Conservation (phyloP, 768 basidiomycete genomes). For the Psilocybe sp. region DNA sequence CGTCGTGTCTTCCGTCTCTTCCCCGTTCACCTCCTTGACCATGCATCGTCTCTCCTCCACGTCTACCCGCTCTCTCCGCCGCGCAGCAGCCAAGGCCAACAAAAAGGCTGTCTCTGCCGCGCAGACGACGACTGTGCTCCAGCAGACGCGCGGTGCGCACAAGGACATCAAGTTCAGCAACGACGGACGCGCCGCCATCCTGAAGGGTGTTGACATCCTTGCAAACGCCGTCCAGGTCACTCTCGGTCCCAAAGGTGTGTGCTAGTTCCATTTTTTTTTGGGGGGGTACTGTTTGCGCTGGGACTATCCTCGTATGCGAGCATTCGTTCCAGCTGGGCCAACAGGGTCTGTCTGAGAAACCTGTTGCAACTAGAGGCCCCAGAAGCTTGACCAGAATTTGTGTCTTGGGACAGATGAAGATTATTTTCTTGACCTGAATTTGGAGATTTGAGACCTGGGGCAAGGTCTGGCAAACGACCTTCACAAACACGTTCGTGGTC, state of each 20-base stretch:
- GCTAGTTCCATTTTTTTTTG: too few relatives aligned
- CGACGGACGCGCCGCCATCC: constrained; percentile 89
- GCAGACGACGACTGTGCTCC: constrained; percentile 32
- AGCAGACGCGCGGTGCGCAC: constrained; percentile 65
- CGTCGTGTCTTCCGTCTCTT: neutral
- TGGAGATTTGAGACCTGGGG: too few relatives aligned
- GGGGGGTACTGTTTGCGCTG: neutral
- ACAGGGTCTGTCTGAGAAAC: too few relatives aligned
- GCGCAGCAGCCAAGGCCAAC: constrained; percentile 53
- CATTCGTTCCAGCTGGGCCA: too few relatives aligned
- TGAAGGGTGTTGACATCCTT: constrained; percentile 94
- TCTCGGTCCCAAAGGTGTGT: constrained; percentile 88
- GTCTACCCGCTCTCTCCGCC: constrained; percentile 67
- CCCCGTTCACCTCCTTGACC: neutral
- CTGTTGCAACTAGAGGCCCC: too few relatives aligned
- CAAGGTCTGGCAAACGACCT: too few relatives aligned
- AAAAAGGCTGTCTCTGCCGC: constrained; percentile 49
- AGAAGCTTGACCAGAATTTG: too few relatives aligned
- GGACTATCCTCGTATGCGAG: too few relatives aligned
- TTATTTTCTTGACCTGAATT: too few relatives aligned
- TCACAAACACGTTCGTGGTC: too few relatives aligned
- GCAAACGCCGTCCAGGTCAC: constrained; percentile 97
- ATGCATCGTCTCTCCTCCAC: constrained; percentile 75
- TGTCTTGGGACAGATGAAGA: too few relatives aligned
- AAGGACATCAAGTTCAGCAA: constrained; percentile 98